phyloP scores from a whole-genome alignment of 306 rosid genomes.

The Neltuma alba region DNA sequence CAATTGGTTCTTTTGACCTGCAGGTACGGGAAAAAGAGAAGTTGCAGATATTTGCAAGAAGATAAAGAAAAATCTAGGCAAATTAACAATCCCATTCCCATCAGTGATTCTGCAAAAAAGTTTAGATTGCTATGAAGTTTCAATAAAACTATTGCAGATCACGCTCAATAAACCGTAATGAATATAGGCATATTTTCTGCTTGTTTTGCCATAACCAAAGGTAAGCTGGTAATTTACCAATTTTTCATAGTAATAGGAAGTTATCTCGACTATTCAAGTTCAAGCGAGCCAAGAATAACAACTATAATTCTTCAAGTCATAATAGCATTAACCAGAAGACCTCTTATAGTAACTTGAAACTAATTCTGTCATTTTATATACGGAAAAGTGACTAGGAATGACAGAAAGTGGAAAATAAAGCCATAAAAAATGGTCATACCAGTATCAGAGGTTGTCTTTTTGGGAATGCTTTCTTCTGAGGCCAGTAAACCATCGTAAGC shows the following conservation, averaged over 20 bases:
- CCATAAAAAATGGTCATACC: background rate
- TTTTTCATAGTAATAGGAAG: background rate
- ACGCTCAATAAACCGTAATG: background rate
- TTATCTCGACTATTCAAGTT: background rate
- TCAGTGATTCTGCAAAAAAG: background rate
- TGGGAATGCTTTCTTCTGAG: background rate
- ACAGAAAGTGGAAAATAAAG: background rate
- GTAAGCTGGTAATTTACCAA: background rate
- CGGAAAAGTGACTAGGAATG: background rate
- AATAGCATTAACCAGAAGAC: background rate
- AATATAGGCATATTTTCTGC: background rate
- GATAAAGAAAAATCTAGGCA: background rate
- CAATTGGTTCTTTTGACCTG: constrained; percentile 10
- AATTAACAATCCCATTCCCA: background rate
- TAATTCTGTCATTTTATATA: background rate
- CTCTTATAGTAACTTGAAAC: background rate
- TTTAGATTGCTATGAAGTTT: background rate
- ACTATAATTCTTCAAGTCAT: background rate
- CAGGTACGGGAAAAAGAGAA: background rate
- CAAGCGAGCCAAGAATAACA: background rate
- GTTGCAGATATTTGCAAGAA: background rate
- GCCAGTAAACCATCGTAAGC: background rate
- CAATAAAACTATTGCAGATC: background rate
- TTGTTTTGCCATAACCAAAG: background rate
- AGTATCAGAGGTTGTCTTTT: background rate